These are phyloP conservation scores for Starmerella floricola DNA, from an alignment of 805 yeast species.

Conservation along the genomic window DNA sequence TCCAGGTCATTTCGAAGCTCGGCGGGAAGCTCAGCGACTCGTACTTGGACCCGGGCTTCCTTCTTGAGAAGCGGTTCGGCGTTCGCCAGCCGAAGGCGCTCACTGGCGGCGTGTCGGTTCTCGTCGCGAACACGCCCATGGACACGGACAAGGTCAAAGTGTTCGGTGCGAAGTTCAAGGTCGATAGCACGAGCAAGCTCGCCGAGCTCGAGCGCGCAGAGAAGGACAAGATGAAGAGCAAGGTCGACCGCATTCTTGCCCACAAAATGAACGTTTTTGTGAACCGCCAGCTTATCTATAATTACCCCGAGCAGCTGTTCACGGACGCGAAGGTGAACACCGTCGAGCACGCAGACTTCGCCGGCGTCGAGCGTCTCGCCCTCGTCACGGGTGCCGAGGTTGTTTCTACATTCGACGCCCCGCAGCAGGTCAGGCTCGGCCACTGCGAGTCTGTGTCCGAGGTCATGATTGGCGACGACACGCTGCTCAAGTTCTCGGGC, in stretches of 20 bases:
- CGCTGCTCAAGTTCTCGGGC: slow-evolving; percentile 86
- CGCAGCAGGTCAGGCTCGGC: slow-evolving; percentile 76
- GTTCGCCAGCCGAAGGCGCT: slow-evolving; percentile 83
- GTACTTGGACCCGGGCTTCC: slow-evolving; percentile 90
- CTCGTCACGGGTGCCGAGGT: slow-evolving; percentile 97
- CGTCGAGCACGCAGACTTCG: slow-evolving; percentile 96
- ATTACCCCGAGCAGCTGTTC: slow-evolving; percentile 93
- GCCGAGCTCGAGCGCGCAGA: slow-evolving; percentile 93
- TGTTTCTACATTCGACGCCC: slow-evolving; percentile 87
- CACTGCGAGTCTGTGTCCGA: slow-evolving; percentile 85
- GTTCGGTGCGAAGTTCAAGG: slow-evolving; percentile 95
- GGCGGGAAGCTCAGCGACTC: slow-evolving; percentile 92
- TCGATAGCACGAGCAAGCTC: slow-evolving; percentile 84
- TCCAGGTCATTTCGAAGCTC: slow-evolving; percentile 81
- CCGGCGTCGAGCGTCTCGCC: slow-evolving; percentile 92
- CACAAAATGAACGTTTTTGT: slow-evolving; percentile 83
- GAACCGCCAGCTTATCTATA: slow-evolving; percentile 92
- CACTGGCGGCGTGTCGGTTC: slow-evolving; percentile 61
- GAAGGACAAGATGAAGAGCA: slow-evolving; percentile 78
- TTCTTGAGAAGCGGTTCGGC: slow-evolving; percentile 83
- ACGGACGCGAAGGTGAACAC: slow-evolving; percentile 79
- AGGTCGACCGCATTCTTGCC: slow-evolving; percentile 77
- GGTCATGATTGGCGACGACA: slow-evolving; percentile 82
- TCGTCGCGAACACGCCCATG: slow-evolving; percentile 84
- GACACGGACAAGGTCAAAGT: slow-evolving; percentile 96